Base-by-base conservation (phyloP, 2,329 filamentous ascomycete genomes). In the Exophiala sp. region DNA sequence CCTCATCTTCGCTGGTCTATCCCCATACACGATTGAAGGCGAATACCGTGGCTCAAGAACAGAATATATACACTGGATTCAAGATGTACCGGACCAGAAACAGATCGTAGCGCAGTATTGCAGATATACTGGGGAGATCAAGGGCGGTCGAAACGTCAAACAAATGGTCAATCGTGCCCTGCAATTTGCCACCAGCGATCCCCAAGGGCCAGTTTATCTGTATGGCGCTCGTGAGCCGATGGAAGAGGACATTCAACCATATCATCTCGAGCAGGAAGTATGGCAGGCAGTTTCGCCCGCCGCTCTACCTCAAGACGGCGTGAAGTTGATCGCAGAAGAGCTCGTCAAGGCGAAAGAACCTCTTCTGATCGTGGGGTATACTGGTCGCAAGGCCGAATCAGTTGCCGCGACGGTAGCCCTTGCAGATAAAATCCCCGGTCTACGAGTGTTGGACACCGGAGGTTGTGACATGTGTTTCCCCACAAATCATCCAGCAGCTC, bases 51-150 rank as follows among this genome's bases (percentile, higher is more conserved):
- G 88, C 10, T 85, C 80, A n/a, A 78, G 88, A 50, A 91, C 87
- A 1, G 89, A 92, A 70, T 91, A 89, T 68, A 91, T 91, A 62
- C 88, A 92, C 68, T 92, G 88, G 87, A 86, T 91, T 32, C 88
- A 92, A 65, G 87, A 92, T 69, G 86, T 91, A 2, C 88, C 86
- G 0, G 87, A 92, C 64, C 89, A 92, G 69, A 89, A 87, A 68
- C 80, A 84, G 64, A 91, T 95, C 55, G 75, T 95, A 3, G 76
- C 82, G 0, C 90, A 95, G 72, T 95, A 95, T 70, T 95, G 91
- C 68, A 81, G 90, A 8, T 95, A 94, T 65, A 75, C 85, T 0
- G 89, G 79, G 3, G 91, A 95, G 73, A 85, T 95, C 69, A 91
- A 91, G 73, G 86, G 87, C 2, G 89, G 89, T 12, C 82, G 82